Conservation (phyloP, 78 protist species). For the Ministeria vibrans region DNA sequence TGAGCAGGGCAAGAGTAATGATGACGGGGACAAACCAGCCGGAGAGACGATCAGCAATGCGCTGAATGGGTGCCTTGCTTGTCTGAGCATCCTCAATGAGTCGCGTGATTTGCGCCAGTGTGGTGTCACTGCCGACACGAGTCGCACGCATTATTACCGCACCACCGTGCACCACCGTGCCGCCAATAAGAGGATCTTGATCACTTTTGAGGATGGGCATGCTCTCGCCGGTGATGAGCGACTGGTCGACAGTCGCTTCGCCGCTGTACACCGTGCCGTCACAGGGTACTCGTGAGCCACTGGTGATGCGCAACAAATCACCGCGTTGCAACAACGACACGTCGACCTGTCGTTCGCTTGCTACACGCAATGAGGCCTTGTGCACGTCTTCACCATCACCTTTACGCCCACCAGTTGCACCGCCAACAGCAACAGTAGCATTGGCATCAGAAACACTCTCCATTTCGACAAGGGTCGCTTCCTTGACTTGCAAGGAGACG, state of each 20-base stretch:
- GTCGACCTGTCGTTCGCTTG: too few relatives aligned
- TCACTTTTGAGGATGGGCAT: conserved; percentile 57
- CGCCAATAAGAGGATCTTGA: conserved; percentile 82
- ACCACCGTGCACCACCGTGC: conserved; percentile 73
- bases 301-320: conserved; percentile 37
- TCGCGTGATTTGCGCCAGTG: conserved; percentile 64
- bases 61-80: conserved; percentile 55
- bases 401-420: background rate
- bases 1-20: conserved; percentile 57
- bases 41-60: conserved; percentile 64
- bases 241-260: conserved; percentile 59
- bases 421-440: background rate
- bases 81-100: conserved; percentile 88
- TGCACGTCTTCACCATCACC: background rate
- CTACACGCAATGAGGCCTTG: too few relatives aligned
- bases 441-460: background rate
- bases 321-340: conserved; percentile 40
- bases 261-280: conserved; percentile 12
- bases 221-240: conserved; percentile 90
- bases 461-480: conserved; percentile 21
- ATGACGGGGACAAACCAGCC: conserved; percentile 81
- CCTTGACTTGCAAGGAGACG: conserved; percentile 46
- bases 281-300: conserved; percentile 1
- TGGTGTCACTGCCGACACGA: conserved; percentile 68
- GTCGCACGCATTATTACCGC: conserved; percentile 45